Base-by-base conservation (phyloP, 495 filamentous ascomycete genomes). In the Schizothecium vesticola region DNA sequence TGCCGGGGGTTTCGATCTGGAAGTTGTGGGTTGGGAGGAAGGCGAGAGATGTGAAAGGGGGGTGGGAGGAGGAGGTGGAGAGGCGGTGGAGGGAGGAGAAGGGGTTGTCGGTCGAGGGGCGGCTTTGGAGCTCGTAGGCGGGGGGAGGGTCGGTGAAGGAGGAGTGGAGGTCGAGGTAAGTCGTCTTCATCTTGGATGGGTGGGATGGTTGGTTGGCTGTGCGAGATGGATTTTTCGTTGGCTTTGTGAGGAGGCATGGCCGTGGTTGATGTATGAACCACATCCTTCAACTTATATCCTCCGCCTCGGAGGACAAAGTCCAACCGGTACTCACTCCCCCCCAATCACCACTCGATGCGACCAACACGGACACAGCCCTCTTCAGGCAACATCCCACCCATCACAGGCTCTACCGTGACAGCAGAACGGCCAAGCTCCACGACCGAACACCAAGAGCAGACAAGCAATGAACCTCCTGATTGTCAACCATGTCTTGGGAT, bases 1-100 rank as follows among this genome's bases (percentile, higher is more conserved):
- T 82, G 22, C 86, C 86, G 24, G 57, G 72, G 2, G 83, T 77
- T 69, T 83, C 75, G 66, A 87, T 80, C 31, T 79, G 78, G 62
- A 87, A 74, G 31, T 74, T 75, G 22, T 70, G 71, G 1, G 77
- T 78, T 25, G 79, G 76, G 9, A 61, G 63, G 76, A 83, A 83
- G 69, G 63, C 19, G 3, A 43, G 64, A n/a, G 29, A 36, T 31
- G 65, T 66, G 63, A 64, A 60, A 3, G 70, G 70, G 28, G 61
- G 66, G 11, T 63, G 43, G 11, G 68, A 58, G 22, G 68, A 59
- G 59, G 64, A 24, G 33, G 66, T 61, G 59, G 59, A 62, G 59
- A 68, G 29, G 25, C 66, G 65, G 63, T 67, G 60, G 66, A 72
- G 19, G 28, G 61, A 43, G 56, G 24, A 56, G 59, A 31, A 29